A percentile compares a stretch with the other conserved stretches of the same genome.
Evolutionary conservation across 2,329 filamentous ascomycete species (phyloP).

Genomic region (Aspergillus tubingensis): DNA sequence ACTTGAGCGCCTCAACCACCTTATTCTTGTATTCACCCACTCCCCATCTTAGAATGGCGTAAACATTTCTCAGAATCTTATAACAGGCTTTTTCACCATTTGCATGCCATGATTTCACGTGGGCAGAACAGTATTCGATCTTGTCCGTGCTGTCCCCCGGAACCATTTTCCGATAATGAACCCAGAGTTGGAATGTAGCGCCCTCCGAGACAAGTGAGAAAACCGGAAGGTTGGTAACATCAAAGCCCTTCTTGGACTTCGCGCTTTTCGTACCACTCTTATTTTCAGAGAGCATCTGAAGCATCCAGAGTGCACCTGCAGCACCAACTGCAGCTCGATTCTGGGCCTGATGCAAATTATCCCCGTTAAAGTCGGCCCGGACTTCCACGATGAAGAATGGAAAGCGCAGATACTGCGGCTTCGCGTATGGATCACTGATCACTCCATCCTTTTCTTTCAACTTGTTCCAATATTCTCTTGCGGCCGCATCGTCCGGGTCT

Average conservation of each 20-base stretch:
- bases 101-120: no score
- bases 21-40: no score
- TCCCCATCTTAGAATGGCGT: no score
- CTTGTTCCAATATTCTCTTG: no score
- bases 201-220: slow-evolving; percentile 6
- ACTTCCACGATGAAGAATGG: slow-evolving; percentile 12
- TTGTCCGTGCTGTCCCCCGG: no score
- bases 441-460: background rate
- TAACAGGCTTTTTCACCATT: no score
- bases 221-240: background rate
- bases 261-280: no score
- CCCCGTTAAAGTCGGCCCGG: slow-evolving; percentile 4
- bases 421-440: slow-evolving; percentile 6
- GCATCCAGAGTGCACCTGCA: background rate
- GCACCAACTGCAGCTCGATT: slow-evolving; percentile 4
- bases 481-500: no score
- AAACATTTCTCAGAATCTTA: no score
- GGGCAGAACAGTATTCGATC: no score
- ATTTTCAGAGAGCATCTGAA: background rate
- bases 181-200: background rate
- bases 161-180: background rate
- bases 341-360: slow-evolving; percentile 2
- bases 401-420: background rate
- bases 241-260: background rate
- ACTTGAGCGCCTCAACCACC: no score